Conservation (phyloP, 1,284 basidiomycete genomes). For the Cryptococcus floricola region DNA sequence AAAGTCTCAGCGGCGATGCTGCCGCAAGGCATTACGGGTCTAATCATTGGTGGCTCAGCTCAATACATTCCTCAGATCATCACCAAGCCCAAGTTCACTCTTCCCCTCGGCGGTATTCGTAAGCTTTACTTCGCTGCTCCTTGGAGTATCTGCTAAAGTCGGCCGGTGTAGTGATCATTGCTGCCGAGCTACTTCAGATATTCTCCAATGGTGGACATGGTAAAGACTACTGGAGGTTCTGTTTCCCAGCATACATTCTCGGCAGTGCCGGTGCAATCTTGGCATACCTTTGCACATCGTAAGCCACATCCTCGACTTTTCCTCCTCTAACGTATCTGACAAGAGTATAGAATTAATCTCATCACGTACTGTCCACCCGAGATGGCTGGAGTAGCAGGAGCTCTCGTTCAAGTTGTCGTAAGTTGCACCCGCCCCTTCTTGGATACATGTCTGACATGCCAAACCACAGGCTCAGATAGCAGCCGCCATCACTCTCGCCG, state of each 20-base stretch:
- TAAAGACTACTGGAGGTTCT: conserved; percentile 41
- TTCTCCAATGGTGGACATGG: conserved; percentile 39
- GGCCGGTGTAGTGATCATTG: conserved; percentile 25
- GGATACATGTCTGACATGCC: too few relatives aligned
- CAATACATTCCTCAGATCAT: conserved; percentile 31
- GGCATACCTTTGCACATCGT: conserved; percentile 25
- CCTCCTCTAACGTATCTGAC: too few relatives aligned
- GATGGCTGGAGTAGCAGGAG: conserved; percentile 43
- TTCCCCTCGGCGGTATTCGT: conserved; percentile 28
- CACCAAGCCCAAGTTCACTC: conserved; percentile 23
- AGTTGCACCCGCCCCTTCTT: not conserved
- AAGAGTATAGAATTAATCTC: conserved; percentile 20
- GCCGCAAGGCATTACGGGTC: conserved; percentile 30
- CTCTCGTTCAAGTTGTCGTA: conserved; percentile 39
- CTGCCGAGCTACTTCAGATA: conserved; percentile 28
- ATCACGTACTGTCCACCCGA: conserved; percentile 36
- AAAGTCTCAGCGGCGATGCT: conserved; percentile 38
- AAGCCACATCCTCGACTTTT: not conserved
- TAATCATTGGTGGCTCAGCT: conserved; percentile 28
- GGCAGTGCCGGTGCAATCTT: conserved; percentile 24
- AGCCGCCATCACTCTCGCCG: conserved; percentile 37
- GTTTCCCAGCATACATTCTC: conserved; percentile 35
- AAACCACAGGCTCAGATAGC: conserved; percentile 26
- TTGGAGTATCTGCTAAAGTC: not conserved
- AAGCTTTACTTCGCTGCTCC: conserved; percentile 7